Evolutionary conservation across 148 eudicot genomes (phyloP).

Genomic region (Heliamphora exappendiculata): DNA sequence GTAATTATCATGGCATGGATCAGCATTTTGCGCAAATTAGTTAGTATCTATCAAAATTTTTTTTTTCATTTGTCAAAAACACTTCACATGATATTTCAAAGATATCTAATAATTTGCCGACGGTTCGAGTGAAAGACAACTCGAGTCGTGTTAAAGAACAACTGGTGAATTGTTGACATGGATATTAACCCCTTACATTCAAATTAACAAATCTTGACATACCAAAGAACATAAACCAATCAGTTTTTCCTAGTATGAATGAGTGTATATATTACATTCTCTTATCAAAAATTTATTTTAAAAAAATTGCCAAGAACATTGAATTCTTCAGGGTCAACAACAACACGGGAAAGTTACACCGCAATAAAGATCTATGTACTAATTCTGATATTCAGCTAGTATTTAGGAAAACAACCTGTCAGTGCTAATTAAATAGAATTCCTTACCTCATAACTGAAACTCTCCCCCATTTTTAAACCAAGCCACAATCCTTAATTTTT

Average conservation of each 20-base stretch:
- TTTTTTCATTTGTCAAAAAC: no score
- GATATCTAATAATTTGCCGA: no score
- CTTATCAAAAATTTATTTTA: not conserved
- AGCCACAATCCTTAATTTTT: not conserved
- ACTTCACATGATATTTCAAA: no score
- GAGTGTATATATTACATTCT: not conserved
- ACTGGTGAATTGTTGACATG: not conserved
- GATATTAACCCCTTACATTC: not conserved
- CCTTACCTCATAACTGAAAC: conserved; percentile 16
- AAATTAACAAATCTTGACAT: not conserved
- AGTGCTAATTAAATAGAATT: conserved; percentile 18
- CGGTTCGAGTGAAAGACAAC: no score
- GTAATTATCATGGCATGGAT: not conserved
- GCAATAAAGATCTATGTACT: not conserved
- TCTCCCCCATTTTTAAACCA: not conserved
- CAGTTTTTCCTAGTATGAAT: not conserved
- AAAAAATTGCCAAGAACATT: not conserved
- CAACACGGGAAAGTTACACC: not conserved
- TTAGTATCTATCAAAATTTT: not conserved
- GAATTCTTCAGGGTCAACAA: not conserved
- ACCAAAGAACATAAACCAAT: not conserved
- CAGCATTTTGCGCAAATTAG: not conserved
- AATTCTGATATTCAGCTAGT: not conserved
- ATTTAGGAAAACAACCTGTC: not conserved
- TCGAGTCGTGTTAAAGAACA: not conserved